These are phyloP conservation scores for Sporopachydermia cereana DNA, from an alignment of 1,139 yeast genomes.

Conservation along the genomic window DNA sequence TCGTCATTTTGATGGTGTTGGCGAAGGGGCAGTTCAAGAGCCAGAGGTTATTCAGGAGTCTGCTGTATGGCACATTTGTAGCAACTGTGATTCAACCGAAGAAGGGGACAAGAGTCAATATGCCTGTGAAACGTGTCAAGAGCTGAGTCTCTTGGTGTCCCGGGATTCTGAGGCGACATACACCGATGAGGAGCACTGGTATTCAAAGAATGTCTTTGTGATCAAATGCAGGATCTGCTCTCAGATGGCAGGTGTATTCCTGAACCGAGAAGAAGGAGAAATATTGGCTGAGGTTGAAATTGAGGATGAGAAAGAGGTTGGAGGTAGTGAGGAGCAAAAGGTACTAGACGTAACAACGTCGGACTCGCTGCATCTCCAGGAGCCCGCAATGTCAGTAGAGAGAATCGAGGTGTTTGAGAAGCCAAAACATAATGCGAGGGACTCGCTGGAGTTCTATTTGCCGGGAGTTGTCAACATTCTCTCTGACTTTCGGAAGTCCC, in stretches of 20 bases:
- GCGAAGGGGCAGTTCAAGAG: no score
- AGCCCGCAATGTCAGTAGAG: no score
- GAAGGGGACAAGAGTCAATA: neutral
- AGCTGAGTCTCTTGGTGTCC: neutral
- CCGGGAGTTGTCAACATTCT: neutral
- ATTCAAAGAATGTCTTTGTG: neutral
- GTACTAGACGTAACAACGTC: no score
- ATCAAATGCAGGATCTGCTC: neutral
- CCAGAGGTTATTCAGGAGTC: no score
- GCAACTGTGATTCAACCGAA: neutral
- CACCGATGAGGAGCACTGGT: conserved; percentile 1
- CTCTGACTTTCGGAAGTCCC: neutral
- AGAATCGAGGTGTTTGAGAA: neutral
- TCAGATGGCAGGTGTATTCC: neutral
- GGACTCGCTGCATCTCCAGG: neutral
- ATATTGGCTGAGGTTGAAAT: neutral
- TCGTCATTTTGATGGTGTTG: neutral
- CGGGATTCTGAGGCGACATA: neutral
- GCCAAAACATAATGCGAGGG: neutral
- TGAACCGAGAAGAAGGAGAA: neutral
- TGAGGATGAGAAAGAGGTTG: neutral
- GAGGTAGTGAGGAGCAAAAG: no score
- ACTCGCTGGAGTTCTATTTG: neutral
- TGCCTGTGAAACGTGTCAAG: neutral
- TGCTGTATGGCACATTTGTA: neutral